phyloP scores from a whole-genome alignment of 2,329 filamentous ascomycete species.

The Botrytis tulipae region DNA sequence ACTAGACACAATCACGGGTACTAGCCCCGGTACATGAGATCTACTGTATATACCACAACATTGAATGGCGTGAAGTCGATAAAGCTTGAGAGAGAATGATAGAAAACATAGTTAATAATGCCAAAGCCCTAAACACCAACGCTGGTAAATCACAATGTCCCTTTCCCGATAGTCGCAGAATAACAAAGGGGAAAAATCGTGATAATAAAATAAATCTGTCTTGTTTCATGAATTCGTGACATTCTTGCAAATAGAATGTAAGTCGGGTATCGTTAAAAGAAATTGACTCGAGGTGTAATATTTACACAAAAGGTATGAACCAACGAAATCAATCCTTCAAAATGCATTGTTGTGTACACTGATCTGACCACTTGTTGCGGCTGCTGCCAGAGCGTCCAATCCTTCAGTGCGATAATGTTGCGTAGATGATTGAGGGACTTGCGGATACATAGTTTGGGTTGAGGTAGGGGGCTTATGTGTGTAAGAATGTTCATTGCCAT shows the following conservation, averaged over 20 bases:
- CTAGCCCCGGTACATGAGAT: background rate
- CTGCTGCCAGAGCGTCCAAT: constrained; percentile 62
- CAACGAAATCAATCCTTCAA: constrained; percentile 39
- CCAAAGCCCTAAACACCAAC: constrained; percentile 2
- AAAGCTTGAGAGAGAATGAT: background rate
- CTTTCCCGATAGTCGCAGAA: background rate
- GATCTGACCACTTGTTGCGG: constrained; percentile 54
- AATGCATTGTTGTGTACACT: constrained; percentile 32
- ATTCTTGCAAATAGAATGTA: background rate
- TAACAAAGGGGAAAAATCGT: background rate
- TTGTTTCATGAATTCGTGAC: constrained; percentile 12
- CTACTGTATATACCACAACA: background rate
- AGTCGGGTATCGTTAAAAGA: constrained; percentile 2
- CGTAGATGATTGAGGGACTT: constrained; percentile 35
- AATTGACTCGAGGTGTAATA: constrained; percentile 8
- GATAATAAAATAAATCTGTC: background rate
- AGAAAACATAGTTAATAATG: background rate
- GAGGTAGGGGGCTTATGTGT: constrained; percentile 35
- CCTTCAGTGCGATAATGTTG: constrained; percentile 50
- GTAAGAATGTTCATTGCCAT: constrained; percentile 28
- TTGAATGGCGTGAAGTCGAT: background rate
- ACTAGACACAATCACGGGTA: background rate
- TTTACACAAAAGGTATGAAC: constrained; percentile 1
- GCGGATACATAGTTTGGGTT: constrained; percentile 38
- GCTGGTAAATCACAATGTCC: constrained; percentile 4